Evolutionary conservation across 78 protist species (phyloP).

Genomic region (Dictyostelium capitatum): DNA sequence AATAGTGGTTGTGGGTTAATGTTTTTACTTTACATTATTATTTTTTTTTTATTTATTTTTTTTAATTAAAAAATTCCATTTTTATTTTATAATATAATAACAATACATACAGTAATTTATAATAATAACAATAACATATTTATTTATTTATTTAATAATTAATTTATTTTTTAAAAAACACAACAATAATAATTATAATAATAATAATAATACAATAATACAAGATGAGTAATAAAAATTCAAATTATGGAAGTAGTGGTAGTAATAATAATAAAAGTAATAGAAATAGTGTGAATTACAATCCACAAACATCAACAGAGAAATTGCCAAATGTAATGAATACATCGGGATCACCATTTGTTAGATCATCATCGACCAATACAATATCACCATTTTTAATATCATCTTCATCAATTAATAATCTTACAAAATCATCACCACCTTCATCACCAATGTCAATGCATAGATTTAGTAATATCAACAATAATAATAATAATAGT

Average conservation of each 20-base stretch:
- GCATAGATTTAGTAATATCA: neutral
- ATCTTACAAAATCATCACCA: neutral
- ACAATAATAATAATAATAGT: neutral
- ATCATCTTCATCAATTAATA: no score
- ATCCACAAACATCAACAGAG: neutral
- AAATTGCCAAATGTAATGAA: neutral
- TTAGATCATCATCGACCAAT: conserved; percentile 2
- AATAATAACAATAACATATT: no score
- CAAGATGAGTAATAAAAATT: neutral
- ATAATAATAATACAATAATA: no score
- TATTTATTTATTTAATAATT: no score
- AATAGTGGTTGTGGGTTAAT: no score
- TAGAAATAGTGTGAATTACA: neutral
- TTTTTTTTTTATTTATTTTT: no score
- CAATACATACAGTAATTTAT: no score
- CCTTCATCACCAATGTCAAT: conserved; percentile 17
- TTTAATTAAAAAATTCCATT: no score
- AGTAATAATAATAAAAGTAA: neutral
- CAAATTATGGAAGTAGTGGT: neutral
- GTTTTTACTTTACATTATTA: no score
- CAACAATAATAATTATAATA: no score
- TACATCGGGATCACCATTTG: conserved; percentile 2
- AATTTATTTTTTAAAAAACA: no score
- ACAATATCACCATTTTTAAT: conserved; percentile 36
- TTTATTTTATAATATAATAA: no score